phyloP scores from a whole-genome alignment of 768 basidiomycete species.

The Amanita fuliginea region DNA sequence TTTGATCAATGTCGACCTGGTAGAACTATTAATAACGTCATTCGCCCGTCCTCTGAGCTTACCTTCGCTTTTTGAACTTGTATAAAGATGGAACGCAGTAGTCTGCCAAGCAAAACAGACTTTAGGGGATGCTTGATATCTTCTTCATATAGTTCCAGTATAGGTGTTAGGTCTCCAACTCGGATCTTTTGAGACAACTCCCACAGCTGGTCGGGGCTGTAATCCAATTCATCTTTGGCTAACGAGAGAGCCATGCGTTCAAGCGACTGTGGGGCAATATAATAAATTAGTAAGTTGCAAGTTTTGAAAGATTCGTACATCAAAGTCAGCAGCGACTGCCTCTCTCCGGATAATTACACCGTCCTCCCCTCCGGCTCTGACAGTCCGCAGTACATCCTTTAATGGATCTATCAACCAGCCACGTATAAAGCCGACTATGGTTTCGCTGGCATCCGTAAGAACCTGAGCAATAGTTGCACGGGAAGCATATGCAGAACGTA shows the following conservation, averaged over 20 bases:
- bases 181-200: slow-evolving; percentile 55
- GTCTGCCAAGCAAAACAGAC: slow-evolving; percentile 68
- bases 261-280: slow-evolving; percentile 46
- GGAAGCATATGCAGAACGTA: slow-evolving; percentile 44
- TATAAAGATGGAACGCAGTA: slow-evolving; percentile 78
- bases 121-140: slow-evolving; percentile 84
- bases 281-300: not conserved
- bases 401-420: slow-evolving; percentile 86
- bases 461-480: slow-evolving; percentile 46
- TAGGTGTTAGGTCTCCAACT: slow-evolving; percentile 76
- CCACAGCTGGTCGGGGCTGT: slow-evolving; percentile 51
- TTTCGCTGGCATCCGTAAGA: slow-evolving; percentile 50
- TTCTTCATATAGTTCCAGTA: slow-evolving; percentile 81
- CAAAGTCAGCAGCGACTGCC: slow-evolving; percentile 76
- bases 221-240: slow-evolving; percentile 69
- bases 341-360: slow-evolving; percentile 69
- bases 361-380: slow-evolving; percentile 70
- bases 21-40: not conserved
- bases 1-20: slow-evolving; percentile 87
- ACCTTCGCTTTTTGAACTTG: slow-evolving; percentile 97
- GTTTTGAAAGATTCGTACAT: slow-evolving; percentile 34
- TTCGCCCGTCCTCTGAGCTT: slow-evolving; percentile 1
- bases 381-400: slow-evolving; percentile 70
- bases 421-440: slow-evolving; percentile 58
- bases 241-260: slow-evolving; percentile 88